phyloP scores from a whole-genome alignment of 176 grass and related monocot species.

The Eragrostis nindensis region DNA sequence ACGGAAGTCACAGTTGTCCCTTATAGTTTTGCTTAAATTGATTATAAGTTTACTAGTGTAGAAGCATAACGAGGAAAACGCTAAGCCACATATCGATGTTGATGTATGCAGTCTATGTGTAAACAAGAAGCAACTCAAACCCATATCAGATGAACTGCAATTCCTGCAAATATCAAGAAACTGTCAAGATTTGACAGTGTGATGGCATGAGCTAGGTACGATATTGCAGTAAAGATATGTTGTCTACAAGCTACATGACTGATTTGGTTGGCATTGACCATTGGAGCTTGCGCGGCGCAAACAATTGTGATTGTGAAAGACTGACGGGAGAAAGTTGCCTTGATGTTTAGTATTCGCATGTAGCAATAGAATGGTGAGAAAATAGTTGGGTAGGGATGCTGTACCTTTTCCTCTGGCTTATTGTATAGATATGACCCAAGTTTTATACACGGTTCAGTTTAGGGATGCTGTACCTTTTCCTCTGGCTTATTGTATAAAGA shows the following conservation, averaged over 20 bases:
- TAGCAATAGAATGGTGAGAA: no score
- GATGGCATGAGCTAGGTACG: not conserved
- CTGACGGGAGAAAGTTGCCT: not conserved
- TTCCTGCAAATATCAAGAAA: not conserved
- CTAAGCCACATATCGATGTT: not conserved
- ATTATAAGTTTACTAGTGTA: not conserved
- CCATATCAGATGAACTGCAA: not conserved
- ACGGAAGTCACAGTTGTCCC: not conserved
- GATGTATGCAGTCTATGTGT: not conserved
- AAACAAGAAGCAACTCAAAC: not conserved
- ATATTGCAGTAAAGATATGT: not conserved
- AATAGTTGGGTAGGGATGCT: not conserved
- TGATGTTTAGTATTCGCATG: no score
- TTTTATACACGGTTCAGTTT: not conserved
- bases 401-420: not conserved
- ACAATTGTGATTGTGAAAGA: constrained; percentile 14
- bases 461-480: not conserved
- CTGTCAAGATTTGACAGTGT: not conserved
- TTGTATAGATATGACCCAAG: not conserved
- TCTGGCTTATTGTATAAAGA: not conserved
- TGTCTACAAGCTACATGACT: not conserved
- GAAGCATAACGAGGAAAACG: not conserved
- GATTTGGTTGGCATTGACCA: not conserved
- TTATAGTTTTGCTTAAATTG: constrained; percentile 1
- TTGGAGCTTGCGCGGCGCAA: not conserved